Percentiles rank a stretch among this genome's conserved stretches.
phyloP scores from a whole-genome alignment of 2,329 filamentous ascomycete genomes.

The Paracamarosporium sp. region DNA sequence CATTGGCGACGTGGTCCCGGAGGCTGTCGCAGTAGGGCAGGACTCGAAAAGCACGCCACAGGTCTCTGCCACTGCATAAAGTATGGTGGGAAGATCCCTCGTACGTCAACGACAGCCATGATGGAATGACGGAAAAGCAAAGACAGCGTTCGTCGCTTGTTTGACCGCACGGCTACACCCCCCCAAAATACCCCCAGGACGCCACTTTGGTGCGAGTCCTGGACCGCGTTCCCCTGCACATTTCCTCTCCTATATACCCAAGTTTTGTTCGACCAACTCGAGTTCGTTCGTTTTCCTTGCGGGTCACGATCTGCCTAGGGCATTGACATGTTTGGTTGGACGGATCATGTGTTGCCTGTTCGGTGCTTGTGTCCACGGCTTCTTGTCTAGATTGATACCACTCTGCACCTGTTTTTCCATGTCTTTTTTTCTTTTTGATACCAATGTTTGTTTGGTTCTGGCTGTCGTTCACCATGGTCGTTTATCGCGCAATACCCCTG shows the following conservation, averaged over 20 bases:
- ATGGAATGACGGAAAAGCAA: slow-evolving; percentile 54
- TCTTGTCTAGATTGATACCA: slow-evolving; percentile 54
- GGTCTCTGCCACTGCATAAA: slow-evolving; percentile 52
- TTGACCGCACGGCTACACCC: slow-evolving; percentile 45
- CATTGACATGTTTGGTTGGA: slow-evolving; percentile 44
- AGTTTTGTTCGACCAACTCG: slow-evolving; percentile 28
- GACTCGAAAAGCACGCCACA: slow-evolving; percentile 47
- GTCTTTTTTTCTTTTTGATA: slow-evolving; percentile 48
- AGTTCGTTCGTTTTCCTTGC: slow-evolving; percentile 35
- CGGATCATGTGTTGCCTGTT: slow-evolving; percentile 39
- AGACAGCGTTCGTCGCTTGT: slow-evolving; percentile 46
- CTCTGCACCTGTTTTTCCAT: slow-evolving; percentile 46
- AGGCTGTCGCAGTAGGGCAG: slow-evolving; percentile 48
- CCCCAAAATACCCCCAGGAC: slow-evolving; percentile 39
- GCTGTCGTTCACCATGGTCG: slow-evolving; percentile 36
- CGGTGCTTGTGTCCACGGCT: slow-evolving; percentile 38
- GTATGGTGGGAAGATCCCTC: slow-evolving; percentile 49
- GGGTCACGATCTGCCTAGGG: slow-evolving; percentile 42
- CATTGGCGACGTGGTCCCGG: slow-evolving; percentile 48
- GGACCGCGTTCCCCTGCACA: slow-evolving; percentile 38
- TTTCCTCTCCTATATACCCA: slow-evolving; percentile 38
- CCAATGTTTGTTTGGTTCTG: slow-evolving; percentile 40
- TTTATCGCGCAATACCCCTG: slow-evolving; percentile 49
- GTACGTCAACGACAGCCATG: slow-evolving; percentile 49
- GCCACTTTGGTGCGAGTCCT: slow-evolving; percentile 30